Conservation (phyloP, 306 rosid genomes). For the Echinosophora koreensis region DNA sequence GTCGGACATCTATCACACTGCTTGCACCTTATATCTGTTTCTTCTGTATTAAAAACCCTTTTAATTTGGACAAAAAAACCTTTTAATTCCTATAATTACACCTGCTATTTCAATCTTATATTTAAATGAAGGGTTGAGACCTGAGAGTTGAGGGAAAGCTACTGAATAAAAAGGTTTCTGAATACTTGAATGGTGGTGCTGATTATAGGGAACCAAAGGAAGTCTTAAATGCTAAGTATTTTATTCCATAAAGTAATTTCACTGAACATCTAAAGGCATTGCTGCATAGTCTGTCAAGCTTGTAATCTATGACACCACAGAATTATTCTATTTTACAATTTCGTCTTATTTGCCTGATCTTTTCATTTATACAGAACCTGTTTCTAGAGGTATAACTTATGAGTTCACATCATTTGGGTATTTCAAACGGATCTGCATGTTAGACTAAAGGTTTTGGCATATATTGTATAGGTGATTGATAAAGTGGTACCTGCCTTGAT, state of each 20-base stretch:
- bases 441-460: conserved; percentile 23
- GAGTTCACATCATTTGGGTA: conserved; percentile 4
- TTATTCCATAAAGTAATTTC: conserved; percentile 10
- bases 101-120: conserved; percentile 10
- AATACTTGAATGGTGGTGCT: conserved; percentile 25
- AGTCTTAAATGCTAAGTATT: conserved; percentile 10
- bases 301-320: conserved; percentile 18
- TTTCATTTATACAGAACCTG: conserved; percentile 24
- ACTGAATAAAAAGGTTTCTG: neutral
- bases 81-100: conserved; percentile 22
- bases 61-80: neutral
- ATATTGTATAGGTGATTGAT: conserved; percentile 79
- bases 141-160: neutral
- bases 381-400: conserved; percentile 15
- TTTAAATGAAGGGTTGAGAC: neutral
- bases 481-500: conserved; percentile 89
- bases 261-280: conserved; percentile 24
- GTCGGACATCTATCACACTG: conserved; percentile 20
- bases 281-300: conserved; percentile 14
- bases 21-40: conserved; percentile 6
- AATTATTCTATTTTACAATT: conserved; percentile 16
- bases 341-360: neutral
- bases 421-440: conserved; percentile 24
- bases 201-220: conserved; percentile 31
- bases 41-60: conserved; percentile 22